Evolutionary conservation across 2,329 filamentous ascomycete species (phyloP), one percentile per base, ranked within the genome.

Genomic region (Tolypocladium endophyticum): DNA sequence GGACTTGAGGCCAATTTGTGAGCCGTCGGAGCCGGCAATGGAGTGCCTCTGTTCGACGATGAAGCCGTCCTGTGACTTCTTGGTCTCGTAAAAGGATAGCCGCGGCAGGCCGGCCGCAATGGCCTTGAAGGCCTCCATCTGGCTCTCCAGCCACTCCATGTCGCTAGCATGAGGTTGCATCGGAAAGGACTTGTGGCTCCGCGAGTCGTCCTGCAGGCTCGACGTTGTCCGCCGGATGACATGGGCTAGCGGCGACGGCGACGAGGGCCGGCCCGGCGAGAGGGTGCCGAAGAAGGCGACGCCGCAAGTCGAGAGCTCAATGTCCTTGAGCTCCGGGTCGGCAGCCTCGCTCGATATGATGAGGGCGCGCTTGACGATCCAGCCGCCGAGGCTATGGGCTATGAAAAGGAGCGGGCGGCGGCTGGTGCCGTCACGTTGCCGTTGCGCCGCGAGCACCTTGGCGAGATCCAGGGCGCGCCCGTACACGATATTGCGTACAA

Each of bases 351-450:
- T 66, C n/a, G 67, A 67, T 36, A 67, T 66, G 58, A 69, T 65
- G 30, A 69, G 64, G 9, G 63, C 64, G n/a, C 65, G 64, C 62
- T 69, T 68, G 60, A 70, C 67, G 41, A 70, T 66, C 66, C 67
- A 68, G 4, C 67, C 66, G 20, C 67, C 67, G 23, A 69, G 60
- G 47, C 66, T 66, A 43, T 69, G 68, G 14, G 67, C 66, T 20
- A 69, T 64, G 61, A 70, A 68, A 61, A 67, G 67, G 12, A 69
- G 62, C 1, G 67, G 67, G n/a, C 67, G 64, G 4, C 57, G 57
- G 38, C 38, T 58, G 16, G 65, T 63, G 45, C 59, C 63, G 39
- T 67, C 65, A 16, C 57, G 59, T 18, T 57, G 59, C 12, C 67
- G 62, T 39, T 61, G 62, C 16, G 57, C 57, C n/a, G 60, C 62